A percentile compares a stretch with the other conserved stretches of the same genome.
phyloP scores from a whole-genome alignment of 73 alveolate genomes.

The Durusdinium trenchii region DNA sequence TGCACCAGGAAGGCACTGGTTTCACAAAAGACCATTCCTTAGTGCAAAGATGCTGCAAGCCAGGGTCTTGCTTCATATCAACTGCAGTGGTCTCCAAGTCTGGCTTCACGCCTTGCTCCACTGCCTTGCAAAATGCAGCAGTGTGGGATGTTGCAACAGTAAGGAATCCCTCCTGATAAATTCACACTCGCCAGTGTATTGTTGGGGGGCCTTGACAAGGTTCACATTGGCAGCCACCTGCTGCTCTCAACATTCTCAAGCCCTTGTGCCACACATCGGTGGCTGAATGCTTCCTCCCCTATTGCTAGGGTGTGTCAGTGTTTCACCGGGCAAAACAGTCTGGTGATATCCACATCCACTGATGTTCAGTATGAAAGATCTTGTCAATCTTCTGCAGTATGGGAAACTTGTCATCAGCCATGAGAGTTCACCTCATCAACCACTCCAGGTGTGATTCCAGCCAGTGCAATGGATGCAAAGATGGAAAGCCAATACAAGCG shows the following conservation, averaged over 20 bases:
- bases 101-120: not conserved
- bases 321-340: not conserved
- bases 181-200: not conserved
- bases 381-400: not conserved
- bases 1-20: not conserved
- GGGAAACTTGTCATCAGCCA: not conserved
- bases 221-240: not conserved
- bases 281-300: not conserved
- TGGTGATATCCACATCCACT: not conserved
- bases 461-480: not conserved
- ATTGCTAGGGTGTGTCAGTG: not conserved
- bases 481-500: not conserved
- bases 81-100: not conserved
- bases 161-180: not conserved
- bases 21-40: not conserved
- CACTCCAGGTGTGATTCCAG: not conserved
- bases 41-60: not conserved
- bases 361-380: not conserved
- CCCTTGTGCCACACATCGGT: not conserved
- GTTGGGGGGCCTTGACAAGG: not conserved
- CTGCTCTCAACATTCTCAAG: not conserved
- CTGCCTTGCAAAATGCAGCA: conserved; percentile 36
- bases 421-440: not conserved
- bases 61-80: not conserved
- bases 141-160: conserved; percentile 24